A percentile compares a stretch with the other conserved stretches of the same genome.
Evolutionary conservation across 2,329 filamentous ascomycete genomes (phyloP).

Genomic region (Fusarium lyarnte): DNA sequence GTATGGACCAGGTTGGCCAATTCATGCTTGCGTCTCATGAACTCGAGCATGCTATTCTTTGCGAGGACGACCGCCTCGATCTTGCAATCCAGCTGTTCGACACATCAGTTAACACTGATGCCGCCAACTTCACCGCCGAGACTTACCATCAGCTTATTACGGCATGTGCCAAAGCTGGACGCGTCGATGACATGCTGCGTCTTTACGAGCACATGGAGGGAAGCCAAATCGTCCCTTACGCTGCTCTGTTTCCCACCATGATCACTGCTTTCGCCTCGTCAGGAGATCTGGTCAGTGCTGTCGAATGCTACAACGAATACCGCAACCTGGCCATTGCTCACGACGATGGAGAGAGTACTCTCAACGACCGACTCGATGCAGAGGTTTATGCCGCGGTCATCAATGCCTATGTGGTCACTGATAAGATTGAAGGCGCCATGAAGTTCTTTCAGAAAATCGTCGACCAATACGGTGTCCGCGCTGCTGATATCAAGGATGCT

Average conservation of each 20-base stretch:
- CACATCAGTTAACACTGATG: conserved; percentile 72
- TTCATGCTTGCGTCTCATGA: conserved; percentile 92
- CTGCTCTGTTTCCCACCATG: conserved; percentile 89
- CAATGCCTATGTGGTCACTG: conserved; percentile 85
- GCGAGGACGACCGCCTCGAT: conserved; percentile 86
- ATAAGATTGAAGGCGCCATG: conserved; percentile 81
- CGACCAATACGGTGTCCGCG: conserved; percentile 65
- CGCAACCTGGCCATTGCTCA: conserved; percentile 86
- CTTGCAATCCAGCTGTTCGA: conserved; percentile 89
- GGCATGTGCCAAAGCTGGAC: conserved; percentile 84
- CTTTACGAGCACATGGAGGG: conserved; percentile 93
- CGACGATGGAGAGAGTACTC: conserved; percentile 75
- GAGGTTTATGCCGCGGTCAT: conserved; percentile 92
- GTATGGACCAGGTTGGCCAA: conserved; percentile 82
- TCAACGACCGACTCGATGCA: conserved; percentile 79
- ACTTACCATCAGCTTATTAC: conserved; percentile 87
- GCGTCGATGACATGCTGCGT: conserved; percentile 87
- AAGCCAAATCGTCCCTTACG: conserved; percentile 76
- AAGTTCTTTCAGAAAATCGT: conserved; percentile 88
- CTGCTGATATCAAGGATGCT: conserved; percentile 73
- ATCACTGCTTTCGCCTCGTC: conserved; percentile 89
- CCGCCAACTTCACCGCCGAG: conserved; percentile 76
- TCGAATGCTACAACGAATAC: conserved; percentile 97
- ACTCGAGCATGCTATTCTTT: conserved; percentile 84
- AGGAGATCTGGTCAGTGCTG: conserved; percentile 85